phyloP scores from a whole-genome alignment of 805 yeast species.

The Clavispora asparagi region DNA sequence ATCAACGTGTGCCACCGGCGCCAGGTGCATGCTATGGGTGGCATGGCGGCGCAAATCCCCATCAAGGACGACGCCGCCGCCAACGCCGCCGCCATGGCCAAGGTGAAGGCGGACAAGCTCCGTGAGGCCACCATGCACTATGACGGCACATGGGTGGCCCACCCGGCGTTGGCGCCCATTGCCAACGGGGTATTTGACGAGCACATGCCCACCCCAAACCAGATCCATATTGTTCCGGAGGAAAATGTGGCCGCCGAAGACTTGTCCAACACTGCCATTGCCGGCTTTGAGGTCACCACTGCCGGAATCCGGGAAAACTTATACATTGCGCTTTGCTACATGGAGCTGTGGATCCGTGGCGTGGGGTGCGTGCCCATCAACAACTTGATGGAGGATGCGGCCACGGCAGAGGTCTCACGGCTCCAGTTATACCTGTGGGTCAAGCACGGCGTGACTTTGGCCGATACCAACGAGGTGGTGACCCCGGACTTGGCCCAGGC shows the following conservation, averaged over 20 bases:
- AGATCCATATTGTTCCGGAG: conserved; percentile 12
- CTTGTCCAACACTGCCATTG: conserved; percentile 14
- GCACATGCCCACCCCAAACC: conserved; percentile 21
- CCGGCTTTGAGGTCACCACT: conserved; percentile 10
- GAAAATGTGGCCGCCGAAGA: conserved; percentile 10
- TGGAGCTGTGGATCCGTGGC: conserved; percentile 19
- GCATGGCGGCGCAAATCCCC: conserved; percentile 23
- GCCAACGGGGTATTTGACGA: conserved; percentile 15
- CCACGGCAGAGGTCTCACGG: conserved; percentile 20
- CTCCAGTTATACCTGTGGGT: conserved; percentile 18
- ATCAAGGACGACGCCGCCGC: conserved; percentile 15
- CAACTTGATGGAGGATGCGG: conserved; percentile 21
- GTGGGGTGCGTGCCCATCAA: conserved; percentile 20
- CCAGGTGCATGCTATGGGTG: conserved; percentile 22
- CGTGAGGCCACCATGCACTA: conserved; percentile 19
- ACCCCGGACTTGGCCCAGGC: conserved; percentile 12
- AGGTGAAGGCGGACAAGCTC: conserved; percentile 15
- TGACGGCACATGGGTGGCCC: conserved; percentile 23
- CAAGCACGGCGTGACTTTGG: conserved; percentile 12
- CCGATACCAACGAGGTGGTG: conserved; percentile 8
- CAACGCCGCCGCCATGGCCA: conserved; percentile 15
- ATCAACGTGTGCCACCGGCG: conserved; percentile 18
- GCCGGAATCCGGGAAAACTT: conserved; percentile 17
- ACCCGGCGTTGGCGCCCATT: conserved; percentile 17
- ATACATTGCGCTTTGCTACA: conserved; percentile 17